Evolutionary conservation across 2,329 filamentous ascomycete species (phyloP).

Genomic region (Cyclaneusma minus): DNA sequence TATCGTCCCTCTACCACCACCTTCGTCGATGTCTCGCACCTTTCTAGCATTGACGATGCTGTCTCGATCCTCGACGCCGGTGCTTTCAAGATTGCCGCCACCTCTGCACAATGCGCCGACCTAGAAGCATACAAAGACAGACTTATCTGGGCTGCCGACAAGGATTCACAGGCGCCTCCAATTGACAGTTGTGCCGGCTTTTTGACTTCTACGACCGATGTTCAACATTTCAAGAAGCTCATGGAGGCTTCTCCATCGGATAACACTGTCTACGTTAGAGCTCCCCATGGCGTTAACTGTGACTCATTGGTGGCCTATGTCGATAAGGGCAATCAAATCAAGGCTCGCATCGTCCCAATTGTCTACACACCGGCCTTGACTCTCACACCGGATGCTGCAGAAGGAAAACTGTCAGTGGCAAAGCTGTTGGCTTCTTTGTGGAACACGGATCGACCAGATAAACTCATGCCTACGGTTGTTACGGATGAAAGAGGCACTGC

Average conservation of each 20-base stretch:
- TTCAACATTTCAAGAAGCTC: too few relatives aligned
- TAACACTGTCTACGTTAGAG: too few relatives aligned
- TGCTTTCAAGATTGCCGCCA: constrained; percentile 72
- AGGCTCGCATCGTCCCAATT: too few relatives aligned
- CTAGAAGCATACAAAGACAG: constrained; percentile 39
- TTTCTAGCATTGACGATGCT: constrained; percentile 57
- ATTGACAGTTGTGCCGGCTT: constrained; percentile 1
- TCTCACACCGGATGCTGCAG: too few relatives aligned
- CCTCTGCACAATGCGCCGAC: constrained; percentile 47
- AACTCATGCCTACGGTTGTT: constrained; percentile 78
- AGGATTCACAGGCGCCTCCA: constrained; percentile 10
- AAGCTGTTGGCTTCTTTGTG: constrained; percentile 61
- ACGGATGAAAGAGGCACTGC: constrained; percentile 75
- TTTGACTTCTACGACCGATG: constrained; percentile 1
- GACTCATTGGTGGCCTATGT: too few relatives aligned
- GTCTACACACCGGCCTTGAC: too few relatives aligned
- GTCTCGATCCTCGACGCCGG: constrained; percentile 72
- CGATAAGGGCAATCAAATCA: too few relatives aligned
- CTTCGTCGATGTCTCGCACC: constrained; percentile 61
- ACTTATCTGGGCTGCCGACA: constrained; percentile 34
- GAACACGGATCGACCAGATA: constrained; percentile 68
- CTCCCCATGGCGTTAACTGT: too few relatives aligned
- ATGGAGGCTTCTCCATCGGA: too few relatives aligned
- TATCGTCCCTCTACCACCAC: constrained; percentile 39
- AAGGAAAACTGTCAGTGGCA: constrained; percentile 46